These are phyloP conservation scores for Eucalyptus decipiens DNA, from an alignment of 345 rosid species.

Conservation along the genomic window DNA sequence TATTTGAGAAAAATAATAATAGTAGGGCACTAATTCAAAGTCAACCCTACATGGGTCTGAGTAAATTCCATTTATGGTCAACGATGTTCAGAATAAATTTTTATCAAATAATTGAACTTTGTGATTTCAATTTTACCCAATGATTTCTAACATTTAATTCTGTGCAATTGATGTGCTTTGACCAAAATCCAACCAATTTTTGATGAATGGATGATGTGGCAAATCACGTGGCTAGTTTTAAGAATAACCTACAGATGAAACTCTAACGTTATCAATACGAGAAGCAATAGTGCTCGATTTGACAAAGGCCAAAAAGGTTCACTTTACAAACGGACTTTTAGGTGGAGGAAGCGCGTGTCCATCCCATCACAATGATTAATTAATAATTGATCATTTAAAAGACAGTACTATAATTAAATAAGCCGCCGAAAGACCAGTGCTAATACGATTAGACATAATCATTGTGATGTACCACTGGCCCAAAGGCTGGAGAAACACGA, in stretches of 20 bases:
- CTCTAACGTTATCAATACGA: not conserved
- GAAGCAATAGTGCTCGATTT: not conserved
- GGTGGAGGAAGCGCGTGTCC: not conserved
- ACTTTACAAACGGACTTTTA: not conserved
- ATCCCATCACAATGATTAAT: not conserved
- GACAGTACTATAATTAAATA: not conserved
- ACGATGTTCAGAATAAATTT: not conserved
- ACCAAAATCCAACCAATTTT: not conserved
- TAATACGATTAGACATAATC: not conserved
- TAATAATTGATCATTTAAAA: not conserved
- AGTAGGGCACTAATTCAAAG: not conserved
- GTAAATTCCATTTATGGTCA: not conserved
- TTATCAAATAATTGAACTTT: not conserved
- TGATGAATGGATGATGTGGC: rapidly evolving
- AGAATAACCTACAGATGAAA: not conserved
- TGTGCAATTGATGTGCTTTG: not conserved
- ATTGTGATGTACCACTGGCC: not conserved
- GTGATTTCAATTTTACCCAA: not conserved
- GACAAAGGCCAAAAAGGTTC: not conserved
- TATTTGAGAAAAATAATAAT: not conserved
- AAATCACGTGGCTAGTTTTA: not conserved
- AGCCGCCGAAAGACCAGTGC: not conserved
- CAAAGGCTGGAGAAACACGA: not conserved
- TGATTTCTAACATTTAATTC: not conserved
- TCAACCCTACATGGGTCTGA: not conserved